Percentiles rank a stretch among this genome's conserved stretches.
Evolutionary conservation across 2,329 filamentous ascomycete genomes (phyloP).

Genomic region (Coleophoma crateriformis): DNA sequence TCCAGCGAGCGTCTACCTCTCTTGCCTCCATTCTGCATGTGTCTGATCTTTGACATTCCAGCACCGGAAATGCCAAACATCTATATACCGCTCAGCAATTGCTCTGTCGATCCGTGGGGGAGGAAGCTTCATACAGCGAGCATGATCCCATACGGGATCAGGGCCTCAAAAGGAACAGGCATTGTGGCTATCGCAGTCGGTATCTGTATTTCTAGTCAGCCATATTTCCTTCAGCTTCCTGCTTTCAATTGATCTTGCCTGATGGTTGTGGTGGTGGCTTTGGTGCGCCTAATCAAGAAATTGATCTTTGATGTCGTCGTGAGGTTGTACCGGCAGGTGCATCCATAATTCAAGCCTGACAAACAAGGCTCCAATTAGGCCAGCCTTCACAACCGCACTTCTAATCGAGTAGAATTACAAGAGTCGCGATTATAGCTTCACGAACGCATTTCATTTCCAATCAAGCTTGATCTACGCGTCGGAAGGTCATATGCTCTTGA

Average conservation of each 20-base stretch:
- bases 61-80: slow-evolving; percentile 34
- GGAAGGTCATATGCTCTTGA: slow-evolving; percentile 14
- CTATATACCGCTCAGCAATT: slow-evolving; percentile 20
- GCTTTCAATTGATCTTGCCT: slow-evolving; percentile 8
- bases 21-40: slow-evolving; percentile 33
- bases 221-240: background rate
- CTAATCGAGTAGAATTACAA: slow-evolving; percentile 6
- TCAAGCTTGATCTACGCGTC: slow-evolving; percentile 26
- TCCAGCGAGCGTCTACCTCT: slow-evolving; percentile 31
- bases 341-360: too few relatives aligned
- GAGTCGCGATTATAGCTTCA: slow-evolving; percentile 19
- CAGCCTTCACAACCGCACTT: slow-evolving; percentile 13
- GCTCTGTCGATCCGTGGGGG: background rate
- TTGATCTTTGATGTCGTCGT: background rate
- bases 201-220: slow-evolving; percentile 13
- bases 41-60: slow-evolving; percentile 30
- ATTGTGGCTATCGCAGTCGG: slow-evolving; percentile 23
- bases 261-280: slow-evolving; percentile 10
- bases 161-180: slow-evolving; percentile 35
- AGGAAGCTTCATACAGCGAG: slow-evolving; percentile 24
- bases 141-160: slow-evolving; percentile 35
- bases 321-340: background rate
- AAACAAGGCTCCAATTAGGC: background rate
- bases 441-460: slow-evolving; percentile 15
- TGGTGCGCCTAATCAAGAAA: background rate